Evolutionary conservation across 2,329 filamentous ascomycete genomes (phyloP).

Genomic region (Metarhizium rileyi): DNA sequence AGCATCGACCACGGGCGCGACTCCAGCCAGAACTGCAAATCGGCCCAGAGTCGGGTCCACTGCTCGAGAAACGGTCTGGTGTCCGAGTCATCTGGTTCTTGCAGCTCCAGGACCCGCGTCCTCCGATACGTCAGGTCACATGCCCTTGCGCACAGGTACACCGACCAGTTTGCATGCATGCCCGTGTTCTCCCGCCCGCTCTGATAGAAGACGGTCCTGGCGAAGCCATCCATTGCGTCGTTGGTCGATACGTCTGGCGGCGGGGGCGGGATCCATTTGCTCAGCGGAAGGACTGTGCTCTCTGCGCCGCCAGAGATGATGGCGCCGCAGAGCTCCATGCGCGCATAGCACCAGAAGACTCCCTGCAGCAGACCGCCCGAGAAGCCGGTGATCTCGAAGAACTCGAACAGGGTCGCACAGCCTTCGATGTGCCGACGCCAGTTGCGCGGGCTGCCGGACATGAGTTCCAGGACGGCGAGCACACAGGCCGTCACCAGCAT

Average conservation of each 20-base stretch:
- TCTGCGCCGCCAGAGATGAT: constrained; percentile 41
- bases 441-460: constrained; percentile 36
- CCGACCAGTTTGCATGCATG: constrained; percentile 44
- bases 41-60: constrained; percentile 35
- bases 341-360: constrained; percentile 48
- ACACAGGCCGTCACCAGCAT: constrained; percentile 38
- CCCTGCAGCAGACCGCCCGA: constrained; percentile 36
- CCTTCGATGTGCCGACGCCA: constrained; percentile 48
- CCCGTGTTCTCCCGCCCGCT: constrained; percentile 27
- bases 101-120: constrained; percentile 28
- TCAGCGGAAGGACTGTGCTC: constrained; percentile 36
- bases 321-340: constrained; percentile 46
- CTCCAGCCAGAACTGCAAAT: constrained; percentile 36
- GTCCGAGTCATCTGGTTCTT: constrained; percentile 28
- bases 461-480: constrained; percentile 37
- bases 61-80: constrained; percentile 25
- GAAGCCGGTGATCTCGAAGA: constrained; percentile 38
- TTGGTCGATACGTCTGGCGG: constrained; percentile 7
- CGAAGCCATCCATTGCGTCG: constrained; percentile 17
- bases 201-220: constrained; percentile 16
- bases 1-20: constrained; percentile 30
- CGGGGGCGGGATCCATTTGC: constrained; percentile 34
- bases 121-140: constrained; percentile 32
- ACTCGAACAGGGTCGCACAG: constrained; percentile 42
- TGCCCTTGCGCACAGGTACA: constrained; percentile 40